phyloP scores from a whole-genome alignment of 192 early-diverging fungal genomes.

The Linderina pennispora region DNA sequence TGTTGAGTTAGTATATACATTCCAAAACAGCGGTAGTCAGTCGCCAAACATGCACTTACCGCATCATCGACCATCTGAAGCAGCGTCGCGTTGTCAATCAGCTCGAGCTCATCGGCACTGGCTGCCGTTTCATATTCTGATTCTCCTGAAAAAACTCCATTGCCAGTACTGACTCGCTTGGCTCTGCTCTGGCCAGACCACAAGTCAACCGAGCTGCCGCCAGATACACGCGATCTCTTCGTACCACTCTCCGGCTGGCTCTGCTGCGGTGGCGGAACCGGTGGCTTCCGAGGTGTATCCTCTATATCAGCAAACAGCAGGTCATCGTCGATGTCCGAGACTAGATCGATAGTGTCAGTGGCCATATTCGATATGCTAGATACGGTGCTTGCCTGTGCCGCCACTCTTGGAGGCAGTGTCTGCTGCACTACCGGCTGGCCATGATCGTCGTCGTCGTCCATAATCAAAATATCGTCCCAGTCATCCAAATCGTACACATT shows the following conservation, averaged over 20 bases:
- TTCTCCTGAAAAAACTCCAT: background rate
- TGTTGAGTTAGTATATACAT: too few relatives aligned
- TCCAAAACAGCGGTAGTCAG: too few relatives aligned
- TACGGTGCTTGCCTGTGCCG: too few relatives aligned
- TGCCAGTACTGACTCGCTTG: background rate
- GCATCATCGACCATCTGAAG: background rate
- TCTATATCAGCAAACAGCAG: slow-evolving; percentile 18
- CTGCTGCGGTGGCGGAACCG: too few relatives aligned
- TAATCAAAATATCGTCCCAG: slow-evolving; percentile 8
- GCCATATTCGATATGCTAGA: too few relatives aligned
- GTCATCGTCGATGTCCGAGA: slow-evolving; percentile 8
- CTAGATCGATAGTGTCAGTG: too few relatives aligned
- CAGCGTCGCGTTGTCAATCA: background rate
- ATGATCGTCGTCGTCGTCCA: too few relatives aligned
- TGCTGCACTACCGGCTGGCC: too few relatives aligned
- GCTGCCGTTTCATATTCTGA: background rate
- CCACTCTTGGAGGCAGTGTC: too few relatives aligned
- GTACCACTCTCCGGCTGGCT: too few relatives aligned
- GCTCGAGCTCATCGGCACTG: slow-evolving; percentile 1
- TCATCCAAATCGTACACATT: slow-evolving; percentile 24
- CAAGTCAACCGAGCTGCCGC: too few relatives aligned
- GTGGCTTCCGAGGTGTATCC: background rate
- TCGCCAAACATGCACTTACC: too few relatives aligned
- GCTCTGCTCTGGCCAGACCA: background rate
- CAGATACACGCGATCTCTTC: background rate